These are phyloP conservation scores for Stemphylium lycopersici DNA, from an alignment of 2,329 filamentous ascomycete genomes.

Conservation along the genomic window DNA sequence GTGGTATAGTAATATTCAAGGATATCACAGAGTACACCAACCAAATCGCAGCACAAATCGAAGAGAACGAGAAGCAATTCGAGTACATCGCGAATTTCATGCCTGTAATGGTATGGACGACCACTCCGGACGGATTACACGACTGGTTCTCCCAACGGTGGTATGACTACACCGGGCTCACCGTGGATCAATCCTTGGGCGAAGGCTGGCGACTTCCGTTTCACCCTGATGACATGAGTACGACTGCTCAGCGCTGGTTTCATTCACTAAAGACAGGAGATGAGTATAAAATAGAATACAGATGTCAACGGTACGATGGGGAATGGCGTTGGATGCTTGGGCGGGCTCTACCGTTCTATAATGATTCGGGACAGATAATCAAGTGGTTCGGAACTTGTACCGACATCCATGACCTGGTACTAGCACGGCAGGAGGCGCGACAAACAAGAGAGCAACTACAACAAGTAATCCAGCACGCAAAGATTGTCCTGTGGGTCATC, in stretches of 20 bases:
- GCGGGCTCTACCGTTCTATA: conserved; percentile 70
- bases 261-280: conserved; percentile 68
- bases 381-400: conserved; percentile 85
- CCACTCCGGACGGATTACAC: conserved; percentile 66
- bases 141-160: conserved; percentile 81
- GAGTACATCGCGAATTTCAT: conserved; percentile 74
- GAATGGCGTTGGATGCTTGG: conserved; percentile 82
- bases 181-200: conserved; percentile 66
- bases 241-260: conserved; percentile 64
- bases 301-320: conserved; percentile 69
- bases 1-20: conserved; percentile 72
- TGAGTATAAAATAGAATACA: conserved; percentile 73
- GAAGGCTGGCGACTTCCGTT: conserved; percentile 68
- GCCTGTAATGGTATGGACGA: conserved; percentile 70
- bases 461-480: conserved; percentile 75
- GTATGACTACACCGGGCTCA: conserved; percentile 76
- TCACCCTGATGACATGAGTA: conserved; percentile 71
- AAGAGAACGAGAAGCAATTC: conserved; percentile 75
- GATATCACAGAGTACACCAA: conserved; percentile 74
- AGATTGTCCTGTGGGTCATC: conserved; percentile 77
- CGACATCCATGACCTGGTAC: conserved; percentile 76
- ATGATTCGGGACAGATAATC: conserved; percentile 70
- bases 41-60: conserved; percentile 71
- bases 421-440: conserved; percentile 69
- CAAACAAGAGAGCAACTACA: conserved; percentile 72